phyloP scores from a whole-genome alignment of 1,284 basidiomycete genomes.

The Bjerkandera adusta region DNA sequence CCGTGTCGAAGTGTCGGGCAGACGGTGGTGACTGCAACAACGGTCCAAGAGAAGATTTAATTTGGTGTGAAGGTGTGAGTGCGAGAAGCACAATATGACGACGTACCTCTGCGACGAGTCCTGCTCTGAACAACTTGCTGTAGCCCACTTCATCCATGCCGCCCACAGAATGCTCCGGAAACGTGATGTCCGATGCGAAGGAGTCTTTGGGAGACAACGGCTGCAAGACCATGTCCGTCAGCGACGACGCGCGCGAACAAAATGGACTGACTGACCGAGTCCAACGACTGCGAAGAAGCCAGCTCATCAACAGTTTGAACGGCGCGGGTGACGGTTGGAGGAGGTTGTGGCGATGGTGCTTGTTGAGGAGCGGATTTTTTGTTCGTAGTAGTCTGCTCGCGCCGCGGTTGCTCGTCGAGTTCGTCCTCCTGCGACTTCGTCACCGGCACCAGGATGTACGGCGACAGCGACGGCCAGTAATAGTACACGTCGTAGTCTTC shows the following conservation, averaged over 20 bases:
- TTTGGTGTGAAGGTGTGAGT: neutral
- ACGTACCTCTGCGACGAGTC: conserved; percentile 9
- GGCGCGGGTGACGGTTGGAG: no score
- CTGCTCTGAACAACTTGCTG: conserved; percentile 13
- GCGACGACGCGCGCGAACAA: no score
- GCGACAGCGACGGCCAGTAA: conserved; percentile 6
- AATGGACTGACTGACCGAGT: no score
- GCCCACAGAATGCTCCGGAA: neutral
- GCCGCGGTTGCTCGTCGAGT: no score
- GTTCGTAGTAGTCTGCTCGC: no score
- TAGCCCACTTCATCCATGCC: conserved; percentile 10
- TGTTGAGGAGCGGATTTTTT: no score
- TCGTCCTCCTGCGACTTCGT: no score
- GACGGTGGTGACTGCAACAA: conserved; percentile 10
- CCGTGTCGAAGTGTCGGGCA: conserved; percentile 4
- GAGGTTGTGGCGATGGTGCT: no score
- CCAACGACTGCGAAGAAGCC: no score
- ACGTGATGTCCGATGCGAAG: conserved; percentile 3
- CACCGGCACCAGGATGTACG: no score
- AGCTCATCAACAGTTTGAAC: no score
- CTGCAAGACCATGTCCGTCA: no score
- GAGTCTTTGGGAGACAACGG: conserved; percentile 5
- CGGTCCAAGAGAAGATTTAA: neutral
- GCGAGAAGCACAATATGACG: neutral
- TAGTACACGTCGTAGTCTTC: conserved; percentile 12